Evolutionary conservation across 2,329 filamentous ascomycete genomes (phyloP).

Genomic region (Colletotrichum lupini): DNA sequence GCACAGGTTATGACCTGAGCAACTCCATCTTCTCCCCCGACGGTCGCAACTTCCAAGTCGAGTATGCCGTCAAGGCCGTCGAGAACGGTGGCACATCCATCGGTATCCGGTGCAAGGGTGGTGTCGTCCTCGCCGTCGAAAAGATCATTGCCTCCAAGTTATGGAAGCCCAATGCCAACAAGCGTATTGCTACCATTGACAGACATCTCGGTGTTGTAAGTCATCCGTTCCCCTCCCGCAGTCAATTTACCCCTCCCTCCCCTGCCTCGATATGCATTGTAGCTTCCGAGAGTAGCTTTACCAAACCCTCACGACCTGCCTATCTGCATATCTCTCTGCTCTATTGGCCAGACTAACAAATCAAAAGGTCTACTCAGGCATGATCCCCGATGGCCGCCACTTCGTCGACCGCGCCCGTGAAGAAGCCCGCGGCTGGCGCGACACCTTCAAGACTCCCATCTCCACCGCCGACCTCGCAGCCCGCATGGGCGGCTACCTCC

Average conservation of each 20-base stretch:
- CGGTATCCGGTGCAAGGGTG: constrained; percentile 97
- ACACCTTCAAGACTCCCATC: constrained; percentile 94
- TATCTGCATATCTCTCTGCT: background rate
- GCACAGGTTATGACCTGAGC: constrained; percentile 98
- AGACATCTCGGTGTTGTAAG: constrained; percentile 92
- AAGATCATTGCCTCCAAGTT: constrained; percentile 97
- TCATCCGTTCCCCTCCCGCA: constrained; percentile 34
- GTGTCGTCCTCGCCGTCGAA: constrained; percentile 94
- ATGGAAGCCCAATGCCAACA: constrained; percentile 94
- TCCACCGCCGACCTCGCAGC: constrained; percentile 87
- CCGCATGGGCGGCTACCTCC: constrained; percentile 94
- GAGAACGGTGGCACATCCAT: constrained; percentile 97
- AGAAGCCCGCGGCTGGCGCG: constrained; percentile 91
- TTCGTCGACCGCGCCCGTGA: constrained; percentile 95
- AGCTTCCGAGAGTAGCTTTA: background rate
- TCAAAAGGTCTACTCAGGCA: constrained; percentile 88
- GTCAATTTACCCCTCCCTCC: constrained; percentile 6
- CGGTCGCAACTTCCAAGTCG: constrained; percentile 98
- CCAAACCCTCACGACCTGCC: background rate
- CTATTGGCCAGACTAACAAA: constrained; percentile 2
- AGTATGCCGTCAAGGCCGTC: constrained; percentile 98
- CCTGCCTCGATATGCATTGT: background rate
- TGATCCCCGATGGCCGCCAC: constrained; percentile 94
- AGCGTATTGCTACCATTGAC: constrained; percentile 95
- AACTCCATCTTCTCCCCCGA: constrained; percentile 99